Percentiles rank a stretch among this genome's conserved stretches.
phyloP scores from a whole-genome alignment of 2,329 filamentous ascomycete species.

The Incumbomyces delicatus region DNA sequence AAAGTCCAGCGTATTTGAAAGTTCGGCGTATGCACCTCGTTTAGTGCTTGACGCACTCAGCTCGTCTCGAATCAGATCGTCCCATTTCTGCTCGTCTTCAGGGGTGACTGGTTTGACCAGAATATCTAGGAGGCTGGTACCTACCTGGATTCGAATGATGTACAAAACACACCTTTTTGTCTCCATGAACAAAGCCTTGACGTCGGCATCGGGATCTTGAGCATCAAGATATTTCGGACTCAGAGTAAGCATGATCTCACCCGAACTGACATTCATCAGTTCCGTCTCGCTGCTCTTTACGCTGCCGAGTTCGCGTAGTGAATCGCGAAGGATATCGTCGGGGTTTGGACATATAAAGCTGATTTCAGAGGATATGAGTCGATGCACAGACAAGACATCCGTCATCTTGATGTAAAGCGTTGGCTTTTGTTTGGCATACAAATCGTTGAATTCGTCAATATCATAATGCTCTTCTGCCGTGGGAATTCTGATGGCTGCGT shows the following conservation, averaged over 20 bases:
- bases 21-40: constrained; percentile 79
- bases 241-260: constrained; percentile 82
- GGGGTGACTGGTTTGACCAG: constrained; percentile 77
- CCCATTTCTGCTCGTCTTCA: constrained; percentile 88
- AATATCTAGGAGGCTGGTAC: constrained; percentile 86
- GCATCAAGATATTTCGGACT: constrained; percentile 82
- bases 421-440: constrained; percentile 92
- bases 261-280: constrained; percentile 73
- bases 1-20: constrained; percentile 74
- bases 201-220: constrained; percentile 83
- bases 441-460: constrained; percentile 97
- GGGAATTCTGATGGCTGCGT: constrained; percentile 69
- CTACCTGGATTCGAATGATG: constrained; percentile 93
- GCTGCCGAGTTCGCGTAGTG: constrained; percentile 86
- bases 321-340: constrained; percentile 82
- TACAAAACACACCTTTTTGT: constrained; percentile 95
- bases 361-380: constrained; percentile 71
- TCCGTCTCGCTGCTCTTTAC: constrained; percentile 95
- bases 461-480: constrained; percentile 89
- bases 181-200: constrained; percentile 93
- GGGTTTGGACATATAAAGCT: constrained; percentile 64
- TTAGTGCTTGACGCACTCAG: constrained; percentile 58
- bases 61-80: constrained; percentile 69
- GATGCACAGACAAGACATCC: constrained; percentile 94
- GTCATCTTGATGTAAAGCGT: constrained; percentile 99